A percentile compares a stretch with the other conserved stretches of the same genome.
Evolutionary conservation across 2,329 filamentous ascomycete species (phyloP).

Genomic region (Xylaria hypoxylon): DNA sequence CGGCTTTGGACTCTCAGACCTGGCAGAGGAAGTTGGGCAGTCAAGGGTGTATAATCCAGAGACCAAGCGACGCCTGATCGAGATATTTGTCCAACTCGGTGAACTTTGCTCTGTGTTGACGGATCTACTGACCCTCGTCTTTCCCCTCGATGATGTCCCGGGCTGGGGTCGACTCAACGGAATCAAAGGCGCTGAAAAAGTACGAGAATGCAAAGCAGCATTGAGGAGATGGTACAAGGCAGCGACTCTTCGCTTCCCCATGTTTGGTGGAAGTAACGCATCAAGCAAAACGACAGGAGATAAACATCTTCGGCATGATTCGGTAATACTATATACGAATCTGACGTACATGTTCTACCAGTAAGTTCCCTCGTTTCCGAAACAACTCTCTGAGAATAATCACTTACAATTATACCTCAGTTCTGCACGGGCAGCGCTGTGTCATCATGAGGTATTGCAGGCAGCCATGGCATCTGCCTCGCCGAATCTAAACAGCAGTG

Average conservation of each 20-base stretch:
- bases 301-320: conserved; percentile 55
- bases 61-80: conserved; percentile 58
- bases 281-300: conserved; percentile 45
- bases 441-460: conserved; percentile 60
- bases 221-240: conserved; percentile 57
- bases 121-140: conserved; percentile 59
- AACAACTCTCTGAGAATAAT: too few species aligned
- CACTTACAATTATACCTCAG: conserved; percentile 46
- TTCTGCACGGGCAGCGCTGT: conserved; percentile 58
- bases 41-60: conserved; percentile 60
- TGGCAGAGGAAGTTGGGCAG: conserved; percentile 58
- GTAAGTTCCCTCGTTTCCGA: conserved; percentile 50
- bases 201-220: conserved; percentile 53
- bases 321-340: conserved; percentile 59
- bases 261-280: conserved; percentile 52
- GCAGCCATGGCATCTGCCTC: conserved; percentile 56
- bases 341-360: conserved; percentile 65
- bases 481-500: conserved; percentile 49
- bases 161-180: conserved; percentile 54
- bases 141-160: conserved; percentile 57
- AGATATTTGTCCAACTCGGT: conserved; percentile 60
- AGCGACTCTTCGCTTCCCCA: conserved; percentile 54
- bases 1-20: conserved; percentile 56
- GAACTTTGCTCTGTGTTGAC: conserved; percentile 61
- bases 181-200: conserved; percentile 49